Conservation (phyloP, 176 grass and related monocot species). For the Canna indica region DNA sequence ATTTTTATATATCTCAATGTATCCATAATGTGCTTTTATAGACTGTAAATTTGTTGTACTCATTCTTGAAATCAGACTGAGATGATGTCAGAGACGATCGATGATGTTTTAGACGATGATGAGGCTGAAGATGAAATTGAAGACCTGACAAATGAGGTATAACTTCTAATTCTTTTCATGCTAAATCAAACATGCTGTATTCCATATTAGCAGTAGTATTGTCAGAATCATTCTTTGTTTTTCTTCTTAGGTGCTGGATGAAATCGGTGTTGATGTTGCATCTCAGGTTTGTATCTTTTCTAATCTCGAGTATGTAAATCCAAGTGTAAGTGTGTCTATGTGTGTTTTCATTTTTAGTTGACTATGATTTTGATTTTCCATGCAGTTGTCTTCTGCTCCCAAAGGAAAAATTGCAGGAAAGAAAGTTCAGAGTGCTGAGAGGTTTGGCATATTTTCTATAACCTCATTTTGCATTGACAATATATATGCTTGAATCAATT, state of each 20-base stretch:
- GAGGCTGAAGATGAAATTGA: slow-evolving; percentile 87
- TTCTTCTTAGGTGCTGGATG: slow-evolving; percentile 72
- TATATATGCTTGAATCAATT: not conserved
- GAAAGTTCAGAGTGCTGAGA: slow-evolving; percentile 61
- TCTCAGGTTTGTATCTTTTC: slow-evolving; percentile 54
- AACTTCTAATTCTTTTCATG: not conserved
- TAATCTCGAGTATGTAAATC: no score
- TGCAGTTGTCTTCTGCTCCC: slow-evolving; percentile 79
- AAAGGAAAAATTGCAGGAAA: slow-evolving; percentile 82
- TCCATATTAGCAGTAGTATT: not conserved
- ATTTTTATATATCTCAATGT: slow-evolving; percentile 1
- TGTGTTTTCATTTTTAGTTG: slow-evolving; percentile 6
- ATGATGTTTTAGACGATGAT: slow-evolving; percentile 65
- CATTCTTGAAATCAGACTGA: slow-evolving; percentile 49
- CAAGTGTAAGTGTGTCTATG: no score
- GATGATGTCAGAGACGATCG: slow-evolving; percentile 83
- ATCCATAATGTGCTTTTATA: not conserved
- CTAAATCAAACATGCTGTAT: not conserved
- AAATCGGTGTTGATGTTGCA: slow-evolving; percentile 90
- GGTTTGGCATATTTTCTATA: slow-evolving; percentile 33
- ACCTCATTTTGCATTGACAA: not conserved
- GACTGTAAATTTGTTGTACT: slow-evolving; percentile 5
- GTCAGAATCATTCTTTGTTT: not conserved
- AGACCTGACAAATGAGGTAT: slow-evolving; percentile 82
- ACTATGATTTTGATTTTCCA: slow-evolving; percentile 6